phyloP scores from a whole-genome alignment of 169 alveolate genomes.

The Cryptosporidium ubiquitum region DNA sequence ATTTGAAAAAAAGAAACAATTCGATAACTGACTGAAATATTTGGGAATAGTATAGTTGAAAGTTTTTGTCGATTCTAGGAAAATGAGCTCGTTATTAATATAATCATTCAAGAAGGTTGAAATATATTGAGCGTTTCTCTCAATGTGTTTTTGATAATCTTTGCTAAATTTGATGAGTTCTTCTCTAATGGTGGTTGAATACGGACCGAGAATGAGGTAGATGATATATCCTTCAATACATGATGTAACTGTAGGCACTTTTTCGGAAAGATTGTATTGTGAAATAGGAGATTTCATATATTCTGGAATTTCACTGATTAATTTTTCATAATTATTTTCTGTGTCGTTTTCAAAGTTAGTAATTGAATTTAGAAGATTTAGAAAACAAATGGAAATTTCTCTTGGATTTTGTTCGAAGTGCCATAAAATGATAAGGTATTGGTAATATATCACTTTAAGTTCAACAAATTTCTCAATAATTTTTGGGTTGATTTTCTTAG shows the following conservation, averaged over 20 bases:
- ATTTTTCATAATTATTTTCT: background rate
- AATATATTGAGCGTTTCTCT: slow-evolving; percentile 28
- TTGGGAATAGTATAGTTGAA: slow-evolving; percentile 56
- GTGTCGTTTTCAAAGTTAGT: background rate
- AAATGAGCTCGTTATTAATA: slow-evolving; percentile 37
- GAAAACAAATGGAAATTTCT: slow-evolving; percentile 38
- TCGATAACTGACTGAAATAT: slow-evolving; percentile 25
- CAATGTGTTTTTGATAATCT: slow-evolving; percentile 42
- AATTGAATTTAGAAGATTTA: slow-evolving; percentile 16
- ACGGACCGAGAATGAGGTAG: slow-evolving; percentile 59
- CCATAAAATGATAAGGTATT: slow-evolving; percentile 62
- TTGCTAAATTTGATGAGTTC: slow-evolving; percentile 14
- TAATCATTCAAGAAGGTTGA: slow-evolving; percentile 12
- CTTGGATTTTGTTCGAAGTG: slow-evolving; percentile 51
- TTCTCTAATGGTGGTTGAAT: background rate
- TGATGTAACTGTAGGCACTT: slow-evolving; percentile 3
- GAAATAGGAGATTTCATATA: slow-evolving; percentile 46
- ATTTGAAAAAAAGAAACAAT: background rate
- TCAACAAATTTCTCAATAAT: slow-evolving; percentile 27
- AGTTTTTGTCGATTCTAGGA: slow-evolving; percentile 47
- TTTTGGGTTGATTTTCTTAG: slow-evolving; percentile 61
- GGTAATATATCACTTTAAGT: slow-evolving; percentile 37
- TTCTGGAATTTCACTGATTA: slow-evolving; percentile 19
- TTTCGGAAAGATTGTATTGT: slow-evolving; percentile 1
- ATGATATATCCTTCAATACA: slow-evolving; percentile 60